Base-by-base conservation (phyloP, 768 basidiomycete genomes). In the Trametes meyenii region DNA sequence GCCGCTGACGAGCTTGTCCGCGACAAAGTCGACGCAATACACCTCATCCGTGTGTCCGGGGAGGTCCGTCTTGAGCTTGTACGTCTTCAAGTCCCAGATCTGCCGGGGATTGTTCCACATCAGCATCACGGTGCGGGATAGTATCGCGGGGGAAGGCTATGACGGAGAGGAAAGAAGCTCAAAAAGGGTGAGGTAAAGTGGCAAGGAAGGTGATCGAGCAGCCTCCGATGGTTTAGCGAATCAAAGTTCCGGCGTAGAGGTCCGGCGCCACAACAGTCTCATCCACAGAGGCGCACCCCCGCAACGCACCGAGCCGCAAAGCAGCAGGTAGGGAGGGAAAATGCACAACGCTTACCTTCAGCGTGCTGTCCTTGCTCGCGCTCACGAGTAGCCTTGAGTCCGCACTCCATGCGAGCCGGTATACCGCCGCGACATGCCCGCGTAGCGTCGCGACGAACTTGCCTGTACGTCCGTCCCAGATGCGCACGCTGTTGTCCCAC, bases 1-100 rank as follows among this genome's bases (percentile, higher is more conserved):
- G n/a, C 96, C 96, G 71, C 94, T 96, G 65, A 97, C 94, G n/a
- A 98, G 84, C 74, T 99, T 99, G 77, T 99, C 96, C 0, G 95
- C 96, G 1, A 99, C 96, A 71, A 97, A 99, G 75, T 98, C 96
- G 16, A 99, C 96, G 70, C 96, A 98, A 76, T 98, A 98, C 38
- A 99, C 96, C 73, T 99, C 96, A 67, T 99, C 96, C 1, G 90
- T 92, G 72, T 99, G 96, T 19, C 96, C 96, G 0, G 95, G 94
- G 17, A 99, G 85, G 73, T 99, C 96, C 7, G 84, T 86, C 71
- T 93, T 91, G 63, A 99, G 86, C 76, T 99, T 98, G 75, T 92
- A 94, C 6, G 94, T 98, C 73, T 93, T 95, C 57, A 98, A 79
- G 73, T 97, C 93, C 96, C 96, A 98, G 23, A 98, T 87, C 94